A percentile compares a stretch with the other conserved stretches of the same genome.
Evolutionary conservation across 768 basidiomycete genomes (phyloP).

Genomic region (Leccinum broughii): DNA sequence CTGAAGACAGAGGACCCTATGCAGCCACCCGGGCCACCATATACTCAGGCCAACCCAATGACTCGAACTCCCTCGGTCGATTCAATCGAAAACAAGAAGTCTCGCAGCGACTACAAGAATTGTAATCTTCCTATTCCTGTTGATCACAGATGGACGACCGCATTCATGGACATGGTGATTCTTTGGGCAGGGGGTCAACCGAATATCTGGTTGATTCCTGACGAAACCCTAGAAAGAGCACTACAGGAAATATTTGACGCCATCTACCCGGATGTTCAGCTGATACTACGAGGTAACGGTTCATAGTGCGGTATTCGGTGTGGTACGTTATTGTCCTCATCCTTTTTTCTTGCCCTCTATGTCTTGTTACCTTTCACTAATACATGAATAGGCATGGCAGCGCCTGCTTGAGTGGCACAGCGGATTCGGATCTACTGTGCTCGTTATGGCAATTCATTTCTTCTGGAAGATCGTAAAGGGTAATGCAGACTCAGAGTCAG

Average conservation of each 20-base stretch:
- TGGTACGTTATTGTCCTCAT: neutral
- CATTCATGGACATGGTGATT: conserved; percentile 3
- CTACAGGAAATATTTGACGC: conserved; percentile 3
- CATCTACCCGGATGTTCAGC: neutral
- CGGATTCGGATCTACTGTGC: conserved; percentile 1
- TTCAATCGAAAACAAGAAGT: neutral
- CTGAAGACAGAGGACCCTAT: neutral
- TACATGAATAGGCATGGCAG: conserved; percentile 3
- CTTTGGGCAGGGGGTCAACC: conserved; percentile 6
- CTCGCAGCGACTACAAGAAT: neutral
- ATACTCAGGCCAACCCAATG: neutral
- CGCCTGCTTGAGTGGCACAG: conserved; percentile 4
- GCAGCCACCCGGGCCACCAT: neutral
- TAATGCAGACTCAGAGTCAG: neutral
- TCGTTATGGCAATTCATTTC: conserved; percentile 1
- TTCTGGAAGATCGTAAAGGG: conserved; percentile 2
- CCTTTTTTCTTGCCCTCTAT: neutral
- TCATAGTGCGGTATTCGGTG: neutral
- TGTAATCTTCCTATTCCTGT: neutral
- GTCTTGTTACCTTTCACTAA: neutral
- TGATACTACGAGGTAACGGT: neutral
- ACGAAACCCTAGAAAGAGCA: neutral
- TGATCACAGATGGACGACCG: neutral
- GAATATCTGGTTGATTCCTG: conserved; percentile 3
- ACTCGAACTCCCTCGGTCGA: neutral